Base-by-base conservation (phyloP, 495 filamentous ascomycete species). In the Mytilinidion resinicola region DNA sequence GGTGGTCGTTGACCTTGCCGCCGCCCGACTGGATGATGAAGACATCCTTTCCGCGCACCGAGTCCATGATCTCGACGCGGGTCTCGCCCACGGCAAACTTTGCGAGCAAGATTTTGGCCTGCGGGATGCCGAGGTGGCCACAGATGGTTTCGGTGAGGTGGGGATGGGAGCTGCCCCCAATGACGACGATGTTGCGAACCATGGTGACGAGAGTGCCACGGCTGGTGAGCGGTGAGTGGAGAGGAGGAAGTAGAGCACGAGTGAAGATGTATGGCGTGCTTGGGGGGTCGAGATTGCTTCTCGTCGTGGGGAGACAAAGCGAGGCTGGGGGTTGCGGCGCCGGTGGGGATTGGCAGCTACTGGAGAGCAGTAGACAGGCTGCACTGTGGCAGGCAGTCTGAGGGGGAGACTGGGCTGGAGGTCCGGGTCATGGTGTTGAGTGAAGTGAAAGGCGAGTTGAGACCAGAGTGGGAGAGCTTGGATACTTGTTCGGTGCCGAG, bases 51-150 rank as follows among this genome's bases (percentile, higher is more conserved):
- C 86, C 95, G 64, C 93, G 88, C 41, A 98, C 91, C 20, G 89
- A 95, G 75, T 97, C 93, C 67, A 88, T 78, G 64, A 98, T 93
- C 73, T 97, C 93, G 57, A 95, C 90, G 35, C 95, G 84, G 57
- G 88, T 96, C 73, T 97, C 95, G 46, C 93, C 93, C 52, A 92
- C 89, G 14, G 87, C 84, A 73, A 98, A 98, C 75, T 96, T 96
- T 62, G 80, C 83, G 52, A 97, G 81, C 54, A 91, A 80, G 56
- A 90, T 86, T 62, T 88, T 86, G 34, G 89, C 88, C 2, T 83
- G 80, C 1, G 91, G 87, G 55, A 98, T 83, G 56, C 90, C 91
- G 43, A 98, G 85, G 59, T 87, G 84, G 51, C 84, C 82, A 80
- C 89, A 96, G 67, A 98, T 88, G 57, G 78, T 87, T 61, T 91